Conservation (phyloP, 1,139 yeast species). For the Ogataea hybrid region DNA sequence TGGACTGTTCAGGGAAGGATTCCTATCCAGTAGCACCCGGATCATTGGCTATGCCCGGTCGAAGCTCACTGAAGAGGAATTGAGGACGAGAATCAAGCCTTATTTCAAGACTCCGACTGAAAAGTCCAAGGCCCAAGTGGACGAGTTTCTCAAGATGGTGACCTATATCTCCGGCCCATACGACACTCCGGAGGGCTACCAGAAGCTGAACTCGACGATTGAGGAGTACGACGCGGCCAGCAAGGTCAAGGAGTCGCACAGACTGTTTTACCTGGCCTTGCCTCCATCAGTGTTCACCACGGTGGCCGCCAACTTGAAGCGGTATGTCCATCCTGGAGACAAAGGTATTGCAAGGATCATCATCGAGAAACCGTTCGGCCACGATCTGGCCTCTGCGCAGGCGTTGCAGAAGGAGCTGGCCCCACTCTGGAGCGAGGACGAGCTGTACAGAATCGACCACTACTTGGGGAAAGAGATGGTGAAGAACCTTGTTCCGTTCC, state of each 20-base stretch:
- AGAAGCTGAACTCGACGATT: conserved; percentile 51
- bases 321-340: conserved; percentile 57
- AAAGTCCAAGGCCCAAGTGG: conserved; percentile 43
- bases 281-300: conserved; percentile 90
- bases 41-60: conserved; percentile 95
- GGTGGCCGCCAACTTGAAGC: conserved; percentile 74
- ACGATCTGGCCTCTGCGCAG: conserved; percentile 75
- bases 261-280: conserved; percentile 87
- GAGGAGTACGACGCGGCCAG: conserved; percentile 54
- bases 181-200: conserved; percentile 74
- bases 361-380: conserved; percentile 98
- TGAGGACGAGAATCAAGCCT: conserved; percentile 62
- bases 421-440: conserved; percentile 88
- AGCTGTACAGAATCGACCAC: conserved; percentile 93
- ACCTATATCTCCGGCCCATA: conserved; percentile 77
- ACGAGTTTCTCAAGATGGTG: conserved; percentile 62
- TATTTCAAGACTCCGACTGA: conserved; percentile 58
- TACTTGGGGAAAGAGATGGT: conserved; percentile 98
- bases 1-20: conserved; percentile 77
- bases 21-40: conserved; percentile 63
- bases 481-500: conserved; percentile 80
- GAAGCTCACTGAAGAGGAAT: conserved; percentile 61
- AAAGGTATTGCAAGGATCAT: conserved; percentile 77
- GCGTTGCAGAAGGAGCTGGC: conserved; percentile 73
- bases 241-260: conserved; percentile 51